Evolutionary conservation across 257 asterid species (phyloP).

Genomic region (Nicotiana knightiana): DNA sequence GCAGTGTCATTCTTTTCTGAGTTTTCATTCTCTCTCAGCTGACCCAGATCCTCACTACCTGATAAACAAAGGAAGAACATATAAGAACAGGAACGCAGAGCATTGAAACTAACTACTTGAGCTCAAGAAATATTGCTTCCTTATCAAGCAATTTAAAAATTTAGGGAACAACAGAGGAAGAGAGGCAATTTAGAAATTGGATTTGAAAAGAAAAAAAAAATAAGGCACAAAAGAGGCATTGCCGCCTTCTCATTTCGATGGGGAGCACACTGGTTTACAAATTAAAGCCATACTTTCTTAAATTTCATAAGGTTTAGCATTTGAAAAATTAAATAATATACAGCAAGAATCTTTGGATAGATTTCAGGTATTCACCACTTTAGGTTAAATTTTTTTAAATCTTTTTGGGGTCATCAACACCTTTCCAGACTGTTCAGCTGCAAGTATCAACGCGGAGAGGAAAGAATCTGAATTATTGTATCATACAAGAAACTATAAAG

Average conservation of each 20-base stretch:
- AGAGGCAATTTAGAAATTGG: background rate
- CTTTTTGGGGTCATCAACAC: background rate
- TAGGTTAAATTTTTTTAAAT: background rate
- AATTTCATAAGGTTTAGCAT: background rate
- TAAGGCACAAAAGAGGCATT: background rate
- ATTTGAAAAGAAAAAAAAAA: background rate
- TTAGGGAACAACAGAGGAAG: background rate
- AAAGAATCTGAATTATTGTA: background rate
- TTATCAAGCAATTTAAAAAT: background rate
- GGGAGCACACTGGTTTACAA: background rate
- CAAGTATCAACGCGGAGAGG: background rate
- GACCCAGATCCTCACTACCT: constrained; percentile 35
- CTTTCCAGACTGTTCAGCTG: background rate
- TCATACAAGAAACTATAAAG: background rate
- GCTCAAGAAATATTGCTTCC: background rate
- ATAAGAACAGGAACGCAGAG: background rate
- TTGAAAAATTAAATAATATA: background rate
- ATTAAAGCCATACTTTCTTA: background rate
- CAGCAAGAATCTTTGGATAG: background rate
- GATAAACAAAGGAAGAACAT: constrained; percentile 2
- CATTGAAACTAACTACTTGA: background rate
- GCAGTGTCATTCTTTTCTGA: constrained; percentile 24
- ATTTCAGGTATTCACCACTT: background rate
- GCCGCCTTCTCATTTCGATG: background rate
- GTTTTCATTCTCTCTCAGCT: constrained; percentile 14